Evolutionary conservation across 2,329 filamentous ascomycete genomes (phyloP).

Genomic region (Capronia americana): DNA sequence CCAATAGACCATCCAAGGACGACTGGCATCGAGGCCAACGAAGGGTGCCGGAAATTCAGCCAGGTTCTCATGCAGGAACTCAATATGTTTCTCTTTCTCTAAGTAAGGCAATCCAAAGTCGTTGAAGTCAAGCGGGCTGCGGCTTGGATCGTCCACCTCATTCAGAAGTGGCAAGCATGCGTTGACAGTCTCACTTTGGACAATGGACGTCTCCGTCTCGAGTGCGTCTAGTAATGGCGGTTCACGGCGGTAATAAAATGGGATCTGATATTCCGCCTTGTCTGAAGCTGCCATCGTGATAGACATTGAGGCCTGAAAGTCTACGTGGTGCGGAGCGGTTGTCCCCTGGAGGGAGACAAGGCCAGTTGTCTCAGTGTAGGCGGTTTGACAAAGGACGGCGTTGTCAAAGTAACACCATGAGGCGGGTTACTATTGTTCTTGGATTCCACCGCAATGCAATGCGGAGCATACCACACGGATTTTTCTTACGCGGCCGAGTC

Average conservation of each 20-base stretch:
- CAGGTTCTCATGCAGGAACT: constrained; percentile 57
- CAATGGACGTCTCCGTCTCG: constrained; percentile 69
- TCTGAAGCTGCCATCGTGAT: constrained; percentile 21
- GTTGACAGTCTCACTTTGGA: constrained; percentile 72
- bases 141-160: constrained; percentile 49
- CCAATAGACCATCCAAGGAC: constrained; percentile 97
- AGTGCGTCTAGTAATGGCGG: constrained; percentile 71
- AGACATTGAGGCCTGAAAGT: neutral
- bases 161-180: constrained; percentile 72
- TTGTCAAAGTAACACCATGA: neutral
- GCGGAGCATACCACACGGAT: neutral
- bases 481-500: neutral
- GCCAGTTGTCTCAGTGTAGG: no score
- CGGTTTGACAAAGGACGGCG: neutral
- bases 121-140: constrained; percentile 64
- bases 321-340: neutral
- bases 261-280: constrained; percentile 39
- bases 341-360: neutral
- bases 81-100: constrained; percentile 64
- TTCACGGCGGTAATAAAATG: constrained; percentile 50
- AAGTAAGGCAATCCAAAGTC: constrained; percentile 75
- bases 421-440: constrained; percentile 33
- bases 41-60: constrained; percentile 71
- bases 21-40: constrained; percentile 79
- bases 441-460: constrained; percentile 23